Conservation (phyloP, 1,139 yeast genomes). For the Yamadazyma pseudoaaseri region DNA sequence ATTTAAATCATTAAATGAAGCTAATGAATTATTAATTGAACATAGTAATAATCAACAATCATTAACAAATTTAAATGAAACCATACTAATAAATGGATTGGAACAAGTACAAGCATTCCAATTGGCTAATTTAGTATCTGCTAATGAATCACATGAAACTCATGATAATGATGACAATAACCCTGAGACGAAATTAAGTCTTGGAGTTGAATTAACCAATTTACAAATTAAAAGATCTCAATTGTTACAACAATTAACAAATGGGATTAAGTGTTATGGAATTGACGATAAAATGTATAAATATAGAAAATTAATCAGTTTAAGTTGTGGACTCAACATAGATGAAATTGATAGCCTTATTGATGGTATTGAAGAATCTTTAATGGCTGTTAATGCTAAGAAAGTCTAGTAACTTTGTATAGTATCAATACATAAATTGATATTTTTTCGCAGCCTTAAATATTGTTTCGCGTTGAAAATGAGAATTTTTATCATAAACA, state of each 20-base stretch:
- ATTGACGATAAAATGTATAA: constrained; percentile 65
- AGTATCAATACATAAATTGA: background rate
- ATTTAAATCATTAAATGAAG: constrained; percentile 28
- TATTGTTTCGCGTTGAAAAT: background rate
- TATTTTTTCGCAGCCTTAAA: background rate
- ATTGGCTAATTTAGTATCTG: constrained; percentile 28
- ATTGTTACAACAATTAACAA: constrained; percentile 38
- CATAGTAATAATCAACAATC: constrained; percentile 22
- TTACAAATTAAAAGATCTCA: constrained; percentile 53
- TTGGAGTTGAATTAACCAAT: constrained; percentile 46
- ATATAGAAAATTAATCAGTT: constrained; percentile 76
- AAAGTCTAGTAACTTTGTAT: constrained; percentile 1
- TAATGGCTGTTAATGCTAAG: constrained; percentile 28
- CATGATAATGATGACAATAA: constrained; percentile 14
- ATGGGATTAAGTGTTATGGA: constrained; percentile 37
- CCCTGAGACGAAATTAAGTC: constrained; percentile 17
- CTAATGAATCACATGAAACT: constrained; percentile 3
- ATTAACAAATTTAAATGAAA: constrained; percentile 36
- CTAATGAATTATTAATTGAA: constrained; percentile 22
- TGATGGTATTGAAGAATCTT: constrained; percentile 46
- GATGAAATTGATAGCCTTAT: constrained; percentile 74
- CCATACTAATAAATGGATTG: constrained; percentile 25
- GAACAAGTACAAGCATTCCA: constrained; percentile 32
- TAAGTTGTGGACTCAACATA: constrained; percentile 75
- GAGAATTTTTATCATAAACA: constrained; percentile 2